Evolutionary conservation across 176 grass and related monocot species (phyloP).

Genomic region (Juncus effusus): DNA sequence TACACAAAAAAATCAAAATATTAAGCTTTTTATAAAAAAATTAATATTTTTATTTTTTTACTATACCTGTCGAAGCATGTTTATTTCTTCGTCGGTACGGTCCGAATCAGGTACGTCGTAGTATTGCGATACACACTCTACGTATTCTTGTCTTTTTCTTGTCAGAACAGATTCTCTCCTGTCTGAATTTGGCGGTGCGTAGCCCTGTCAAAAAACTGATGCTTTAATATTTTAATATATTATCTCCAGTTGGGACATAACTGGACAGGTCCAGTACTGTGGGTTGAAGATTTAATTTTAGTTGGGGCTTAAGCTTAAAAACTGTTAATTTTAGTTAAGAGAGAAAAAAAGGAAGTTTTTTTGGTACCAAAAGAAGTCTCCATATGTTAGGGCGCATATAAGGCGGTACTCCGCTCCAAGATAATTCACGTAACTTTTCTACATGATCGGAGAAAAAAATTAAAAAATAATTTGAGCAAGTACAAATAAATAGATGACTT

Average conservation of each 20-base stretch:
- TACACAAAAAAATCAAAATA: slow-evolving; percentile 6
- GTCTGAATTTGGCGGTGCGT: slow-evolving; percentile 97
- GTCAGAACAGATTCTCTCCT: slow-evolving; percentile 76
- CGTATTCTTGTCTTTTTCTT: slow-evolving; percentile 92
- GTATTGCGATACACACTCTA: slow-evolving; percentile 95
- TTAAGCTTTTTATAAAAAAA: background rate
- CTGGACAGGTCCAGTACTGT: background rate
- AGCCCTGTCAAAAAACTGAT: slow-evolving; percentile 83
- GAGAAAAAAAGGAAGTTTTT: background rate
- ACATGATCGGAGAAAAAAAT: slow-evolving; percentile 31
- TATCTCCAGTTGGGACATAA: too few relatives aligned
- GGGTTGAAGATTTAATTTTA: slow-evolving; percentile 5
- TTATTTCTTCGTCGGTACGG: slow-evolving; percentile 98
- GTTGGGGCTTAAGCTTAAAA: background rate
- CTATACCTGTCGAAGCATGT: slow-evolving; percentile 89
- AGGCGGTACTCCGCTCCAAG: slow-evolving; percentile 97
- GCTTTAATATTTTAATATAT: slow-evolving; percentile 56
- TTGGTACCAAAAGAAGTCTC: slow-evolving; percentile 92
- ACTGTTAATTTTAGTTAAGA: background rate
- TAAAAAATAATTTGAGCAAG: slow-evolving; percentile 11
- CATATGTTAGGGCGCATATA: slow-evolving; percentile 95
- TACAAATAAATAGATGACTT: background rate
- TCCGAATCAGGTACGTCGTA: slow-evolving; percentile 84
- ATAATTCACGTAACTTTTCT: slow-evolving; percentile 91
- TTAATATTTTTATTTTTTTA: too few relatives aligned